These are phyloP conservation scores for Entomortierella lignicola DNA, from an alignment of 192 early-diverging fungal genomes.

Conservation along the genomic window DNA sequence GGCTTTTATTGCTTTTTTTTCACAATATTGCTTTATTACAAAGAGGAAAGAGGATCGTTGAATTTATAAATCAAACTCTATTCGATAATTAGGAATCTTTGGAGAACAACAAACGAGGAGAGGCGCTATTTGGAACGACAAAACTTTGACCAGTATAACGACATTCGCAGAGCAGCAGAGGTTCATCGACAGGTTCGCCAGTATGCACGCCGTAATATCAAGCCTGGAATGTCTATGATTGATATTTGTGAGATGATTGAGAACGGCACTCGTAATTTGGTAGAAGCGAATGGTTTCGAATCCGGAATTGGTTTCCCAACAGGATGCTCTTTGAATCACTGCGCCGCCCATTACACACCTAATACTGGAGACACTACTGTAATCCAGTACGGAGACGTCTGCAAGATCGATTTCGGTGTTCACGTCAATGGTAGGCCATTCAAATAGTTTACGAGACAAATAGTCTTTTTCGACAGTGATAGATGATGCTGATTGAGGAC, in stretches of 20 bases:
- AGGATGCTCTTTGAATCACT: constrained; percentile 92
- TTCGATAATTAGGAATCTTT: constrained; percentile 71
- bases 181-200: constrained; percentile 93
- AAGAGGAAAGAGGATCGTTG: not conserved
- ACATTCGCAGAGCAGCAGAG: constrained; percentile 90
- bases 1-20: not conserved
- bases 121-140: constrained; percentile 85
- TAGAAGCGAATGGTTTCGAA: constrained; percentile 89
- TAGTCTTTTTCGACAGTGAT: no score
- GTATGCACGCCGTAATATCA: constrained; percentile 84
- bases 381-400: constrained; percentile 88
- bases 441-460: not conserved
- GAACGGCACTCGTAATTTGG: constrained; percentile 89
- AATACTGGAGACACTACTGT: constrained; percentile 97
- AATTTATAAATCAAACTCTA: not conserved
- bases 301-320: constrained; percentile 96
- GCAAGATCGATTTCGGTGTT: constrained; percentile 97
- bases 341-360: constrained; percentile 97
- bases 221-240: constrained; percentile 96
- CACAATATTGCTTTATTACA: not conserved
- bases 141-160: constrained; percentile 78
- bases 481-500: not conserved
- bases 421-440: constrained; percentile 81
- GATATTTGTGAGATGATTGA: constrained; percentile 94
- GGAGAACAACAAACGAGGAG: constrained; percentile 93